These are phyloP conservation scores for Oryza coarctata DNA, from an alignment of 176 grass and related monocot species.

Conservation along the genomic window DNA sequence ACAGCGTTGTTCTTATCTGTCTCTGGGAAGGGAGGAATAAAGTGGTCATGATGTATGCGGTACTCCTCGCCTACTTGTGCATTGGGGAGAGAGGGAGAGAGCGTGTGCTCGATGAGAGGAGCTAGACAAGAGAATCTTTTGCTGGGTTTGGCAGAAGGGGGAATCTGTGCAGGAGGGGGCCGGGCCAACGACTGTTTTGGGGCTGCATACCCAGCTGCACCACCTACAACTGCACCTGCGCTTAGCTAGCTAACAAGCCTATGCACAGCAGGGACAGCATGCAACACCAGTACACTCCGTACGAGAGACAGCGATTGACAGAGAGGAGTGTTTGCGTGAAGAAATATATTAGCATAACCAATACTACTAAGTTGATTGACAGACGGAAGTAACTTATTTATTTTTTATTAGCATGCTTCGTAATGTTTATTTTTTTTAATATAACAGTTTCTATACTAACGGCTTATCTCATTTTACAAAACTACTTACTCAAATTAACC, in stretches of 20 bases:
- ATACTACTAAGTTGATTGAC: no score
- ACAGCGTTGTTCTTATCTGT: constrained; percentile 10
- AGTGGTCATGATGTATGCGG: constrained; percentile 21
- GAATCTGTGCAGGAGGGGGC: constrained; percentile 31
- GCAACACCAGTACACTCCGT: constrained; percentile 12
- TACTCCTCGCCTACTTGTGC: not conserved
- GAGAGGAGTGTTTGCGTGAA: no score
- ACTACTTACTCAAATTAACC: no score
- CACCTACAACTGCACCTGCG: not conserved
- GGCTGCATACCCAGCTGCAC: not conserved
- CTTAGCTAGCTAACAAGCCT: not conserved
- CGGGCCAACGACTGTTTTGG: not conserved
- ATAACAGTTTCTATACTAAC: no score
- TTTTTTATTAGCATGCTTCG: no score
- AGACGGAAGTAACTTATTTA: no score
- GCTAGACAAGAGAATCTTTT: constrained; percentile 12
- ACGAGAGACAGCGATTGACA: not conserved
- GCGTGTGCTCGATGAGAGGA: not conserved
- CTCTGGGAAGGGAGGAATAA: constrained; percentile 15
- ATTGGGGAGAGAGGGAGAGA: not conserved
- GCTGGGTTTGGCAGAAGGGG: constrained; percentile 34
- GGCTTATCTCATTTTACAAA: no score
- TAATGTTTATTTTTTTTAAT: no score
- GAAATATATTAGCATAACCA: no score
- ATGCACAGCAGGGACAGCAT: not conserved